phyloP scores from a whole-genome alignment of 352 stramenopile species.

The Pythium coloratum region DNA sequence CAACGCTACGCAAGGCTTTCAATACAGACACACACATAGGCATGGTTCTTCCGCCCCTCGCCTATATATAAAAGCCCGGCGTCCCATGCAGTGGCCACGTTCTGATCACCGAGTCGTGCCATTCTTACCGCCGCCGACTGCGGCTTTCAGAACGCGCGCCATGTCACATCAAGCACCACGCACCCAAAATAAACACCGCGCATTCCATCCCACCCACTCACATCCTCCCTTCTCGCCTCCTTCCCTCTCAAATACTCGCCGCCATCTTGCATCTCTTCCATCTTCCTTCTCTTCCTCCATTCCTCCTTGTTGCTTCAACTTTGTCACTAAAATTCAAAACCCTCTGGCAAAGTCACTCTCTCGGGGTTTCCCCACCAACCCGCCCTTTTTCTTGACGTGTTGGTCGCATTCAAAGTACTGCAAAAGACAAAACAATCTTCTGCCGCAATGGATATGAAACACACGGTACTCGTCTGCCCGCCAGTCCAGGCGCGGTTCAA shows the following conservation, averaged over 20 bases:
- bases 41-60: background rate
- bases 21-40: background rate
- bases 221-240: background rate
- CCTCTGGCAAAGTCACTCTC: conserved; percentile 3
- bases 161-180: background rate
- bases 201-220: background rate
- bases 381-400: background rate
- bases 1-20: background rate
- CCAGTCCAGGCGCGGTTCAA: conserved; percentile 1
- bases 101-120: conserved; percentile 8
- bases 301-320: conserved; percentile 13
- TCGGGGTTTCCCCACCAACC: background rate
- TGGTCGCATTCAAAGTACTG: background rate
- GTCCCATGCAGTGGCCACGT: background rate
- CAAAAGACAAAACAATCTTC: conserved; percentile 2
- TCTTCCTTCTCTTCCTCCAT: background rate
- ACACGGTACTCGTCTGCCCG: conserved; percentile 11
- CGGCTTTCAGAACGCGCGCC: background rate
- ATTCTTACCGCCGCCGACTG: background rate
- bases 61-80: conserved; percentile 1
- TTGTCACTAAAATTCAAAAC: conserved; percentile 12
- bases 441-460: background rate
- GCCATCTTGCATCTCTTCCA: background rate
- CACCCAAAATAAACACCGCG: background rate
- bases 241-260: background rate